A percentile compares a stretch with the other conserved stretches of the same genome.
Conservation (phyloP, 805 yeast species). For the Nakazawaea holstii region DNA sequence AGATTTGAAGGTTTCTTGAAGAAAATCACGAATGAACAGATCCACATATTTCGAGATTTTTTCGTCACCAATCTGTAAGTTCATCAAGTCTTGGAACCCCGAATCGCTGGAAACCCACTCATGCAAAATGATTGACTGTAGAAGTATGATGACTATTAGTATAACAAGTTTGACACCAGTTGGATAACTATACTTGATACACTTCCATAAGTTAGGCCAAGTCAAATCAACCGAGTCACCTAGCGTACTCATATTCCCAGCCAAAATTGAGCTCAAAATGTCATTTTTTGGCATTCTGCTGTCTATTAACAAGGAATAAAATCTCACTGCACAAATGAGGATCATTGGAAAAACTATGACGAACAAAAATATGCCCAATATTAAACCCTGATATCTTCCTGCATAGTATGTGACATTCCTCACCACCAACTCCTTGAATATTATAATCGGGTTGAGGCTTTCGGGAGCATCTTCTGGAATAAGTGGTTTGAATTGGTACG, state of each 20-base stretch:
- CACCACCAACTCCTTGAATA: conserved; percentile 40
- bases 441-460: conserved; percentile 33
- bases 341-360: conserved; percentile 30
- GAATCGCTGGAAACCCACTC: conserved; percentile 71
- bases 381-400: conserved; percentile 9
- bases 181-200: conserved; percentile 28
- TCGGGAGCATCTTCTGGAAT: conserved; percentile 41
- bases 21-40: conserved; percentile 1
- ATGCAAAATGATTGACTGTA: conserved; percentile 51
- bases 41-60: conserved; percentile 17
- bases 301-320: conserved; percentile 53
- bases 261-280: neutral
- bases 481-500: conserved; percentile 46
- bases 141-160: conserved; percentile 32
- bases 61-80: conserved; percentile 55
- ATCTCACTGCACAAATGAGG: conserved; percentile 49
- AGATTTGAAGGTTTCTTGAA: conserved; percentile 2
- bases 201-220: conserved; percentile 17
- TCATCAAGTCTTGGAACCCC: conserved; percentile 55
- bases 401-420: conserved; percentile 19
- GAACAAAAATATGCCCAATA: conserved; percentile 17
- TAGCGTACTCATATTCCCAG: conserved; percentile 24
- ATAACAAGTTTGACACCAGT: conserved; percentile 35
- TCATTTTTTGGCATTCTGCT: conserved; percentile 36
- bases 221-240: conserved; percentile 11